Percentiles rank a stretch among this genome's conserved stretches.
phyloP scores from a whole-genome alignment of 176 grass and related monocot genomes.

The bread wheat (Triticum aestivum) region IWGSC_CS_RefSeq_v2.1 NC_057799.1:518527096-518527595 shows the following conservation, averaged over 20 bases:
- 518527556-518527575: background rate
- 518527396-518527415: background rate
- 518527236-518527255: background rate
- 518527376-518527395: background rate
- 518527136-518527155: background rate
- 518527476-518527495: background rate
- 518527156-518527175: background rate
- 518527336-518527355: background rate
- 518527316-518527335: background rate
- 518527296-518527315: background rate
- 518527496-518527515: background rate
- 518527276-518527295: background rate
- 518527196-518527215: background rate
- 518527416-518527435: conserved; percentile 1
- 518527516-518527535: background rate
- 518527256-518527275: background rate
- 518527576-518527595: background rate
- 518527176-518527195: no score
- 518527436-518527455: background rate
- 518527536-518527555: background rate
- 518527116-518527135: background rate
- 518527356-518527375: conserved; percentile 27
- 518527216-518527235: background rate
- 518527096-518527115: background rate
- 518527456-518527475: background rate